Conservation (phyloP, 352 stramenopile genomes). For the Phytopythium boreale region DNA sequence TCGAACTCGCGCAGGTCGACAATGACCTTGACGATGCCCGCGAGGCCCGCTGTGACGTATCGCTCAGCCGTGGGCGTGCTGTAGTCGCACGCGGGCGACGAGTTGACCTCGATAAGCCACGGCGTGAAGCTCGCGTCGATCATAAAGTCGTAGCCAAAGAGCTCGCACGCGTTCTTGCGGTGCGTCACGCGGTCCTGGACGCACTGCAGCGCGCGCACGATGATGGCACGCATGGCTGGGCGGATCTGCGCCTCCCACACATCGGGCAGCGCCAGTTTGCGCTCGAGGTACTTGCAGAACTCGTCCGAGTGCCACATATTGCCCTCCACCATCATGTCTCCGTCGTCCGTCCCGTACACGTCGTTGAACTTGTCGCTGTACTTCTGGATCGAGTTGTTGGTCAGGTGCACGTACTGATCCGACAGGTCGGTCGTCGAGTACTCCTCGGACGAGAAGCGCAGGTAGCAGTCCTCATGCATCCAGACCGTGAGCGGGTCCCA, state of each 20-base stretch:
- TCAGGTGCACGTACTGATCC: constrained; percentile 91
- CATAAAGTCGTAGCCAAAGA: constrained; percentile 96
- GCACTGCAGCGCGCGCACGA: constrained; percentile 79
- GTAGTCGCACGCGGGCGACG: constrained; percentile 92
- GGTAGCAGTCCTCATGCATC: constrained; percentile 91
- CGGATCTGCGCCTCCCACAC: constrained; percentile 57
- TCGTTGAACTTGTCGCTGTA: constrained; percentile 88
- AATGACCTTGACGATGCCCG: constrained; percentile 88
- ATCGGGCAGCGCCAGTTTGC: constrained; percentile 23
- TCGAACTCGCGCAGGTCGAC: constrained; percentile 82
- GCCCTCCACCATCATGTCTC: constrained; percentile 50
- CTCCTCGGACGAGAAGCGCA: constrained; percentile 87
- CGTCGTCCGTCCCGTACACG: constrained; percentile 65
- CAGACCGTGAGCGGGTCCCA: constrained; percentile 94
- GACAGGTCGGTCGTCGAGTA: constrained; percentile 76
- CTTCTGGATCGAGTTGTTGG: constrained; percentile 95
- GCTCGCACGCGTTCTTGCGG: constrained; percentile 88
- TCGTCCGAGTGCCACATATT: constrained; percentile 83
- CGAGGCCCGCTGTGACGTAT: constrained; percentile 84
- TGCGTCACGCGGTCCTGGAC: constrained; percentile 87
- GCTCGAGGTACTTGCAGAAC: constrained; percentile 53
- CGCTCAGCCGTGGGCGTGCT: constrained; percentile 87
- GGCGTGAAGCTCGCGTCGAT: constrained; percentile 78
- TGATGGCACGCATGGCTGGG: constrained; percentile 85
- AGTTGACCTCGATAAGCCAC: constrained; percentile 94